Conservation (phyloP, 2,329 filamentous ascomycete species). For the Teratosphaeria pseudoeucalypti region DNA sequence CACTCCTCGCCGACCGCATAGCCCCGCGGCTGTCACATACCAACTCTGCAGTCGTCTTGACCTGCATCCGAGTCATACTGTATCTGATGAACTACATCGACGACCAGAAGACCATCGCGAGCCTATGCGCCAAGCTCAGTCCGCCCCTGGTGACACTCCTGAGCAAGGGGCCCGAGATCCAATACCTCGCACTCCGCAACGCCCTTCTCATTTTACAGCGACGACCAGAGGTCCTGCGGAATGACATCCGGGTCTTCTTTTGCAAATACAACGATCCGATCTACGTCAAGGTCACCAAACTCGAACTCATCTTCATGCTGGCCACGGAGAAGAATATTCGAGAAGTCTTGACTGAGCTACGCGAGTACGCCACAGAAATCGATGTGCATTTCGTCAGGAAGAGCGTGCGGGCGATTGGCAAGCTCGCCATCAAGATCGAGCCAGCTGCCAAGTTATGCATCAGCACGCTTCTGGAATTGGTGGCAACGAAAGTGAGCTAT, state of each 20-base stretch:
- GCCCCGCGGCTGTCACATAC: conserved; percentile 92
- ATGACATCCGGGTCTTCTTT: conserved; percentile 97
- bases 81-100: conserved; percentile 99
- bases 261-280: conserved; percentile 99
- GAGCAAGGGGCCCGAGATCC: conserved; percentile 95
- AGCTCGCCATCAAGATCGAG: conserved; percentile 97
- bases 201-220: conserved; percentile 88
- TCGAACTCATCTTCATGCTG: conserved; percentile 98
- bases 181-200: conserved; percentile 89
- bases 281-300: conserved; percentile 97
- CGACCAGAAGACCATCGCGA: conserved; percentile 77
- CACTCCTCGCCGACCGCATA: conserved; percentile 84
- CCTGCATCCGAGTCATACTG: conserved; percentile 88
- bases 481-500: conserved; percentile 96
- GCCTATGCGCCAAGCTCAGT: conserved; percentile 83
- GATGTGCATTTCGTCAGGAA: conserved; percentile 98
- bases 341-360: conserved; percentile 83
- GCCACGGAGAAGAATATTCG: conserved; percentile 92
- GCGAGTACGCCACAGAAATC: conserved; percentile 95
- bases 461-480: conserved; percentile 80
- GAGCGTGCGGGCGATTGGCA: conserved; percentile 92
- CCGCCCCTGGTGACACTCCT: conserved; percentile 89
- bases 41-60: conserved; percentile 92
- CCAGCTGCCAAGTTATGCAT: conserved; percentile 86
- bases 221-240: conserved; percentile 82